Percentiles rank a stretch among this genome's conserved stretches.
phyloP scores from a whole-genome alignment of 139 green algal genomes.

The Marvania coccoides region DNA sequence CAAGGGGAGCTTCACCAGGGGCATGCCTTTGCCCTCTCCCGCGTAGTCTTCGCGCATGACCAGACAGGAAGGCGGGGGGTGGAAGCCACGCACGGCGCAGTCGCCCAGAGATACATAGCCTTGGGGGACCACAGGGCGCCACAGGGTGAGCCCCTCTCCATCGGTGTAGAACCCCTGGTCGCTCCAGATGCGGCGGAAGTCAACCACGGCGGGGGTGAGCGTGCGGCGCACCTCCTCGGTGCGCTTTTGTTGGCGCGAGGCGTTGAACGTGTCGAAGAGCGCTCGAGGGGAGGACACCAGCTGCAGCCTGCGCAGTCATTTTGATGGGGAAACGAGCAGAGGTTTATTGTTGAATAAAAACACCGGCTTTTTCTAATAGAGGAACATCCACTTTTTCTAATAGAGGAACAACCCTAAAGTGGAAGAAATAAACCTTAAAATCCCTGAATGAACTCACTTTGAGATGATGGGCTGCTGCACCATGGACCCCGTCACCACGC shows the following conservation, averaged over 20 bases:
- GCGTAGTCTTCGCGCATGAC: not conserved
- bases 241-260: conserved; percentile 5
- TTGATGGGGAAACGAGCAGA: no score
- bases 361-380: no score
- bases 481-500: not conserved
- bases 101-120: conserved; percentile 79
- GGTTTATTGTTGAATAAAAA: no score
- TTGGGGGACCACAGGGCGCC: conserved; percentile 61
- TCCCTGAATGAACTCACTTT: no score
- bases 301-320: no score
- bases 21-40: not conserved
- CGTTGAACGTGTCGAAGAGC: conserved; percentile 7
- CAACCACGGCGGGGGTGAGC: conserved; percentile 15
- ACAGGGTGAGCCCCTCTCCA: conserved; percentile 63
- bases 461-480: no score
- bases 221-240: not conserved
- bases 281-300: not conserved
- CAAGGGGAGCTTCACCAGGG: conserved; percentile 16
- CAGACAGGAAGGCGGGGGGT: conserved; percentile 10
- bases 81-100: conserved; percentile 35
- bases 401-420: no score
- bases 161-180: not conserved
- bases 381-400: no score
- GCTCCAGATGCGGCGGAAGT: conserved; percentile 32
- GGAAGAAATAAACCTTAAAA: no score